Evolutionary conservation across 2,329 filamentous ascomycete genomes (phyloP), one percentile per base, ranked within the genome.

Genomic region (Sclerotinia sclerotiorum): DNA sequence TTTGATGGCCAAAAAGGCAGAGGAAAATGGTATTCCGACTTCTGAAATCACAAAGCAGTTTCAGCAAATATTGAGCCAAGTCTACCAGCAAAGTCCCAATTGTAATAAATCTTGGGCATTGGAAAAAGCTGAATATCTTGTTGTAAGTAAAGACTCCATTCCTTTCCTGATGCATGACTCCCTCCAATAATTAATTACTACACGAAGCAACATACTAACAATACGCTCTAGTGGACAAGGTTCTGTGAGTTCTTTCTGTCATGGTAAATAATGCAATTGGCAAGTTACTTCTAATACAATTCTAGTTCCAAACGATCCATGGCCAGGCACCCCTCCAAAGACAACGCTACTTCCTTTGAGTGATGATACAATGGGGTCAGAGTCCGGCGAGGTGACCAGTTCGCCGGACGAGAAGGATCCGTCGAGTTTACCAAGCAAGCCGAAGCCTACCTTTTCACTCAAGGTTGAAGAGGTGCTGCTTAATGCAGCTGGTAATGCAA

Each of bases 41-140:
- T 49, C 56, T 35, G n/a, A 58, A 10, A 42, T 69, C 10, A 55
- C 49, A 13, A 29, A 49, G 2, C 49, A 51, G 17, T 67, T 69
- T 55, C 46, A 62, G 13, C 6, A 42, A 24, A 51, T 51, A 39
- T 27, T 70, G 7, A 64, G 29, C 35, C 48, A 57, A 49, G 10
- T 68, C 21, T 39, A 49, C 6, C 48, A 19, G n/a, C 27, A 52
- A 27, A 42, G 49, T 29, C 51, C 51, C 2, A 5, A 32, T 19
- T 63, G 60, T 24, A 13, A 21, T 29, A 49, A 65, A 24, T 7
- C 39, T n/a, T 69, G 60, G 65, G 61, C 48, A 21, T 46, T 69
- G 39, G 61, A 49, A 19, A 55, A 51, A 48, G 55, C 67, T 3
- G 70, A 73, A 61, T 68, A 60, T 17, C 13, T 44, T 32, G 58